Evolutionary conservation across 2,329 filamentous ascomycete genomes (phyloP).

Genomic region (Clarireedia monteithiana): DNA sequence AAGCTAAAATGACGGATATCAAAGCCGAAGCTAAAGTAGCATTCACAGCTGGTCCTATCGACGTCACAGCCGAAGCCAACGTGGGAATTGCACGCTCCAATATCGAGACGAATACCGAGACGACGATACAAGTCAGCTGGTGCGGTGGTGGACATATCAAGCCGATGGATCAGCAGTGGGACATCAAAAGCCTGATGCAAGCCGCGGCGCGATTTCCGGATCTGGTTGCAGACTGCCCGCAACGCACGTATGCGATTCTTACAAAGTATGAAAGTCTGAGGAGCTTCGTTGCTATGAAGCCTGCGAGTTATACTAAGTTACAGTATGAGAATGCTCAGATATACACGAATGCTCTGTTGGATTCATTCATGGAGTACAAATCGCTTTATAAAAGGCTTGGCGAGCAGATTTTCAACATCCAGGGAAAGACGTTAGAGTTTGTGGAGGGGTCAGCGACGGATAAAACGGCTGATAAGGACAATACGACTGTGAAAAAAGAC

Average conservation of each 20-base stretch:
- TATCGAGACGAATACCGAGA: conserved; percentile 6
- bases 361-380: conserved; percentile 24
- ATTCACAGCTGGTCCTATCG: conserved; percentile 16
- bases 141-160: conserved; percentile 25
- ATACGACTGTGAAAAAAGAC: not conserved
- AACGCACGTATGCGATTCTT: conserved; percentile 24
- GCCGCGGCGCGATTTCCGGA: conserved; percentile 24
- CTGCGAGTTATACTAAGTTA: conserved; percentile 9
- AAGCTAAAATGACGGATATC: conserved; percentile 17
- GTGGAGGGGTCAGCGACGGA: not conserved
- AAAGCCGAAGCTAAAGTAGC: conserved; percentile 16
- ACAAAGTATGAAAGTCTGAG: conserved; percentile 23
- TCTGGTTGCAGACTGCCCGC: conserved; percentile 19
- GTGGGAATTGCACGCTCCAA: not conserved
- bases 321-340: conserved; percentile 21
- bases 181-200: conserved; percentile 20
- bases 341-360: conserved; percentile 20
- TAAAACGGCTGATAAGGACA: too few relatives aligned
- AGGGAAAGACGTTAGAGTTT: not conserved
- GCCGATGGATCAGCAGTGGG: conserved; percentile 18
- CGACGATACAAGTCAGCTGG: conserved; percentile 16
- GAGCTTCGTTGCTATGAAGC: conserved; percentile 17
- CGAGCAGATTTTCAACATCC: not conserved
- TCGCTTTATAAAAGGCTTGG: conserved; percentile 1
- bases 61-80: conserved; percentile 9